Base-by-base conservation (phyloP, 306 rosid species). In the Chamaecrista fasciculata region DNA sequence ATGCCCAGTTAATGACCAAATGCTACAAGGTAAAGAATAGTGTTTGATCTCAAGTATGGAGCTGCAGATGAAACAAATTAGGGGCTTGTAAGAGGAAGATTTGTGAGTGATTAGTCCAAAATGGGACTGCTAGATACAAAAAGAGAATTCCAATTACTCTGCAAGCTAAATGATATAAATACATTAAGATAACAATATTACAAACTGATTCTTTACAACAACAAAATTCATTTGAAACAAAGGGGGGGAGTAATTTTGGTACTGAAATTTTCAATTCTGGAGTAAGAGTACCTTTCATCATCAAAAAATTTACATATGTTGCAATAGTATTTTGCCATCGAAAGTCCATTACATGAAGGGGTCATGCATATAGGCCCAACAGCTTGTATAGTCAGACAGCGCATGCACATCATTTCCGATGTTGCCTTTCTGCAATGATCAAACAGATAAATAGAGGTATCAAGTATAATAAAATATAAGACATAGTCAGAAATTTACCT, bases 311-410 rank as follows among this genome's bases (percentile, higher is more conserved):
- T 95, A 86, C 99, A 91, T 58, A 91, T 91, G 62, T 73, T 89
- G 92, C 97, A 91, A 66, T 85, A 91, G 66, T 95, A 89, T 74
- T 88, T 89, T 8, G 99, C 99, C 99, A 95, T 95, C 53, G 88
- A 82, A 56, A 95, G 71, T 48, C 84, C 93, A 24, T 84, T 73
- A 91, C 97, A 95, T 9, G 95, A 95, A 77, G 96, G 96, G 57
- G 95, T 89, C 72, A 67, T 67, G 82, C 99, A 95, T 69, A 44
- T 44, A 42, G 97, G 91, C 71, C 99, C 99, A 68, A 91, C 84
- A 0, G 90, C 72, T 75, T 95, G 99, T 83, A 89, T 67, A 29
- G 53, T 84, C 78, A 95, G 79, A 82, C 99, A 95, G 69, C 37
- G 40, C 99, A 91, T 95, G 63, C 99, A 95, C 92, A 95, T 88